Percentiles rank a stretch among this genome's conserved stretches.
Evolutionary conservation across 2,329 filamentous ascomycete genomes (phyloP).

Genomic region (Aspergillus neoniger): DNA sequence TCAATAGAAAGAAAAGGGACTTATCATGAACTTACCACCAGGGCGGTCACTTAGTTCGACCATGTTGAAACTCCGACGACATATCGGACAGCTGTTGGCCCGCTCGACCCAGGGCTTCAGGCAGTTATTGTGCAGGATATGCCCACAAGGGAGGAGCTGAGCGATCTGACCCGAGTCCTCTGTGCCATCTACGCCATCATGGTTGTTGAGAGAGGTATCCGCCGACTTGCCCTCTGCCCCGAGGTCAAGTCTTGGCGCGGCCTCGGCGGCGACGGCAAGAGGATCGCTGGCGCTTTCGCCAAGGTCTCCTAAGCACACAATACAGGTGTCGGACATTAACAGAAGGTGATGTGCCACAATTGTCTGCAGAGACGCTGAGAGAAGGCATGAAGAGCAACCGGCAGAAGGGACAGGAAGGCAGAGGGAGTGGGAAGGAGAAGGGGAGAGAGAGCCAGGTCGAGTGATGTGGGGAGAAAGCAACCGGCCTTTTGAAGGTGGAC

Average conservation of each 20-base stretch:
- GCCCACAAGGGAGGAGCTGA: constrained; percentile 74
- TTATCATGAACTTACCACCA: constrained; percentile 64
- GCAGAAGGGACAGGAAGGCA: constrained; percentile 22
- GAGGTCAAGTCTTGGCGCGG: constrained; percentile 46
- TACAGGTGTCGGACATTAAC: constrained; percentile 67
- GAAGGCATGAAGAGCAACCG: constrained; percentile 44
- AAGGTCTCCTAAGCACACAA: constrained; percentile 72
- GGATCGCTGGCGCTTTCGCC: constrained; percentile 58
- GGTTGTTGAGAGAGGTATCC: constrained; percentile 33
- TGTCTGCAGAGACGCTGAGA: constrained; percentile 31
- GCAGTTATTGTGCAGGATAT: constrained; percentile 90
- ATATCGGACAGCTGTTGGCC: constrained; percentile 97
- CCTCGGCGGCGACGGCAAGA: constrained; percentile 45
- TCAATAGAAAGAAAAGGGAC: constrained; percentile 6
- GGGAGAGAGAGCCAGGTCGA: constrained; percentile 28
- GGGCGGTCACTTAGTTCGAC: constrained; percentile 80
- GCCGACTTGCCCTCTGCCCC: constrained; percentile 30
- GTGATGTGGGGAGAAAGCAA: constrained; percentile 34
- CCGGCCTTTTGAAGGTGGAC: constrained; percentile 47
- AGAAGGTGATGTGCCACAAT: constrained; percentile 31
- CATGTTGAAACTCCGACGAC: constrained; percentile 84
- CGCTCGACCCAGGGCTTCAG: constrained; percentile 93
- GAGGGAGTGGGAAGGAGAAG: constrained; percentile 22
- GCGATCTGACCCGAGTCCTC: constrained; percentile 58
- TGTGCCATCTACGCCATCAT: constrained; percentile 28